A percentile compares a stretch with the other conserved stretches of the same genome.
These are phyloP conservation scores for Calamus simplicifolius DNA, from an alignment of 176 grass and related monocot species.

Conservation along the genomic window DNA sequence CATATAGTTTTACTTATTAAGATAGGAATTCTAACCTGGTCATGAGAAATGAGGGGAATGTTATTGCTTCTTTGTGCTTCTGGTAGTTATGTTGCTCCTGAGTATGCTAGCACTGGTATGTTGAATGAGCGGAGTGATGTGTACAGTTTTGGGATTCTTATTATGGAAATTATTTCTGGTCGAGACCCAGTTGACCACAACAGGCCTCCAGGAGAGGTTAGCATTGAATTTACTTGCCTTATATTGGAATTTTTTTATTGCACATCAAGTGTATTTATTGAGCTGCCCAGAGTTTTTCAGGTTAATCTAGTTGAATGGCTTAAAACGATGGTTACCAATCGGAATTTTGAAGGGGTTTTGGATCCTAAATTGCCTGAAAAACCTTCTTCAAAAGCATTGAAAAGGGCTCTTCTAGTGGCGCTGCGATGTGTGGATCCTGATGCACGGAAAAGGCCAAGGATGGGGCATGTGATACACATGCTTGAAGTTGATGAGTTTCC, in stretches of 20 bases:
- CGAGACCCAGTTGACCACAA: slow-evolving; percentile 81
- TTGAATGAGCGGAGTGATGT: slow-evolving; percentile 90
- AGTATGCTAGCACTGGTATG: slow-evolving; percentile 98
- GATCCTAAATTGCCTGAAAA: slow-evolving; percentile 89
- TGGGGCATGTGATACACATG: slow-evolving; percentile 92
- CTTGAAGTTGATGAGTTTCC: slow-evolving; percentile 95
- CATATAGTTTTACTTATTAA: neutral
- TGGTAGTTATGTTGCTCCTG: slow-evolving; percentile 79
- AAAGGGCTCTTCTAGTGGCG: slow-evolving; percentile 78
- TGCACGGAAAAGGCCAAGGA: slow-evolving; percentile 84
- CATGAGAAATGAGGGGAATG: too few relatives aligned
- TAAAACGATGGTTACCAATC: slow-evolving; percentile 86
- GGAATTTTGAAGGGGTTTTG: slow-evolving; percentile 87
- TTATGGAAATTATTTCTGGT: slow-evolving; percentile 95
- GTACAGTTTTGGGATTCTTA: slow-evolving; percentile 92
- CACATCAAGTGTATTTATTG: too few relatives aligned
- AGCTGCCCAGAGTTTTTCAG: slow-evolving; percentile 29
- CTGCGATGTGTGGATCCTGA: slow-evolving; percentile 88
- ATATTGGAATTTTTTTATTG: too few relatives aligned
- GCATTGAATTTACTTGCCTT: neutral
- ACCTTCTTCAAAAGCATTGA: slow-evolving; percentile 71
- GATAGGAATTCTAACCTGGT: too few relatives aligned
- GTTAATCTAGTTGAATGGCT: slow-evolving; percentile 97
- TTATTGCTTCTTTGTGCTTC: slow-evolving; percentile 1
- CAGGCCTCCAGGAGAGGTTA: slow-evolving; percentile 63